Evolutionary conservation across 176 grass and related monocot species (phyloP).

Genomic region (Carex pumila): DNA sequence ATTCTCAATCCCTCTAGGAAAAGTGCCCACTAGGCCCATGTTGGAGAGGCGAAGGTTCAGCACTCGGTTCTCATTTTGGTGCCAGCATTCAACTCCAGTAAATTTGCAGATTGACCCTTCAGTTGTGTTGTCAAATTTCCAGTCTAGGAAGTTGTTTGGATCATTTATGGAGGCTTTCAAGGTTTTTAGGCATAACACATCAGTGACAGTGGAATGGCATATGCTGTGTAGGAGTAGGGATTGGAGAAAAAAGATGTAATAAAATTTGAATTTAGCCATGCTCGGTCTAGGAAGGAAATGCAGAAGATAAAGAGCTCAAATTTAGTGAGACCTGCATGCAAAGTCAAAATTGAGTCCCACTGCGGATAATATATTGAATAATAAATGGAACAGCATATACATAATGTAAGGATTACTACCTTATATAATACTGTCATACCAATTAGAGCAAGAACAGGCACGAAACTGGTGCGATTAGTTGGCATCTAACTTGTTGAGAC

Average conservation of each 20-base stretch:
- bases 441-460: background rate
- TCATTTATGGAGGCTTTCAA: constrained; percentile 46
- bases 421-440: background rate
- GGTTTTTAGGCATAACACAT: constrained; percentile 45
- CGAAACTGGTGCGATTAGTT: background rate
- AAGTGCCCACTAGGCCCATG: constrained; percentile 62
- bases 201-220: constrained; percentile 31
- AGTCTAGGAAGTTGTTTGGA: constrained; percentile 41
- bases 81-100: constrained; percentile 85
- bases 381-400: background rate
- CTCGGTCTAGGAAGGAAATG: background rate
- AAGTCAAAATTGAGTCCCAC: background rate
- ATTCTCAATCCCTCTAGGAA: constrained; percentile 75
- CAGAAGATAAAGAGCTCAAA: background rate
- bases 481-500: background rate
- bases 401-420: background rate
- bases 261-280: constrained; percentile 1
- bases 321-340: constrained; percentile 1
- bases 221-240: background rate
- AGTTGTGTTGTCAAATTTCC: constrained; percentile 44
- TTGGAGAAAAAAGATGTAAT: background rate
- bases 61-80: constrained; percentile 80
- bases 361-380: background rate
- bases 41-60: constrained; percentile 64
- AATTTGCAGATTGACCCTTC: constrained; percentile 77